Evolutionary conservation across 345 rosid genomes (phyloP).

Genomic region (Microcos paniculata): DNA sequence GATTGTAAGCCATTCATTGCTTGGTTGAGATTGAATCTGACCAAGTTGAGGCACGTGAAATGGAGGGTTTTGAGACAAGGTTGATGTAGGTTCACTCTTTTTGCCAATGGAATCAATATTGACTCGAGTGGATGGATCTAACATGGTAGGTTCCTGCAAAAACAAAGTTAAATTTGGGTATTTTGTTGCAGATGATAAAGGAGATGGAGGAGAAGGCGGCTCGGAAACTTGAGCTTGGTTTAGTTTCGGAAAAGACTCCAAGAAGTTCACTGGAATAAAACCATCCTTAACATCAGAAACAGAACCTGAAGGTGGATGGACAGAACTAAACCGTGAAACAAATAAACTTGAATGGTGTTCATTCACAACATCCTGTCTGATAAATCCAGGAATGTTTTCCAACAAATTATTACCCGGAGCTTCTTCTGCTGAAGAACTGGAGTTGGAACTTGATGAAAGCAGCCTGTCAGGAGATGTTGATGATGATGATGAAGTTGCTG

Average conservation of each 20-base stretch:
- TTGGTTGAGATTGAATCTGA: slow-evolving; percentile 8
- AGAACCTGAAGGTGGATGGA: slow-evolving; percentile 11
- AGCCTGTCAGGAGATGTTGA: slow-evolving; percentile 24
- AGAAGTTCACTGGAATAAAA: slow-evolving; percentile 38
- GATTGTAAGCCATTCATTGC: slow-evolving; percentile 48
- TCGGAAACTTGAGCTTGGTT: slow-evolving; percentile 27
- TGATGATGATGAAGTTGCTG: slow-evolving; percentile 15
- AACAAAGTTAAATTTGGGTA: slow-evolving; percentile 60
- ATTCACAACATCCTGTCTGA: slow-evolving; percentile 22
- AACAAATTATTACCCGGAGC: slow-evolving; percentile 20
- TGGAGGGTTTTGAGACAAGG: slow-evolving; percentile 23
- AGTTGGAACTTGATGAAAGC: slow-evolving; percentile 24
- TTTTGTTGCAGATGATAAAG: slow-evolving; percentile 34
- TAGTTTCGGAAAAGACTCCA: slow-evolving; percentile 39
- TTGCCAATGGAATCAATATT: slow-evolving; percentile 19
- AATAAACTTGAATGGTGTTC: slow-evolving; percentile 17
- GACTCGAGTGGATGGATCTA: slow-evolving; percentile 27
- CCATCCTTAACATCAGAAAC: slow-evolving; percentile 26
- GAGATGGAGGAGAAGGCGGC: slow-evolving; percentile 30
- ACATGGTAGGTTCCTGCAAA: slow-evolving; percentile 44
- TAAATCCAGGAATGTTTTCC: slow-evolving; percentile 29
- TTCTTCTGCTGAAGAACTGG: slow-evolving; percentile 35
- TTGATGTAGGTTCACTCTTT: slow-evolving; percentile 16
- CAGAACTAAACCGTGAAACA: slow-evolving; percentile 28
- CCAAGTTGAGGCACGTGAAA: neutral